A percentile compares a stretch with the other conserved stretches of the same genome.
Evolutionary conservation across 495 filamentous ascomycete species (phyloP).

Genomic region (Podospora tetraspora): DNA sequence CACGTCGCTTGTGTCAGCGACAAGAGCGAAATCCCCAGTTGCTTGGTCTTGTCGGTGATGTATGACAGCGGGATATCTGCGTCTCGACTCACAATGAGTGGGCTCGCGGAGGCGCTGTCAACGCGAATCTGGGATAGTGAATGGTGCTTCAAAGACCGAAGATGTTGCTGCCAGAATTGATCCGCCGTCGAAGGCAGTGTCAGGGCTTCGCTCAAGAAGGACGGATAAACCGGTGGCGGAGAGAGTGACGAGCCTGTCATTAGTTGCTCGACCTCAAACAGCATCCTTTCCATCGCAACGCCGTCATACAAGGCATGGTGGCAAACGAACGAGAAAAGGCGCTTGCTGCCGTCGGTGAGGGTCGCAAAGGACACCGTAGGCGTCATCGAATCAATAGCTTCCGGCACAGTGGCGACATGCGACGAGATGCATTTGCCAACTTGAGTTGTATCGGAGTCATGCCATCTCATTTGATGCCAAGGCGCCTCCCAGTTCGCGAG

Average conservation of each 20-base stretch:
- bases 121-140: constrained; percentile 29
- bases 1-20: constrained; percentile 64
- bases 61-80: constrained; percentile 32
- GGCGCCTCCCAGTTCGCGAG: constrained; percentile 29
- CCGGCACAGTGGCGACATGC: constrained; percentile 27
- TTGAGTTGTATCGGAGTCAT: constrained; percentile 2
- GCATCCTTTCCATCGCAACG: constrained; percentile 56
- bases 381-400: constrained; percentile 26
- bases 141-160: constrained; percentile 47
- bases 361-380: constrained; percentile 37
- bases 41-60: constrained; percentile 44
- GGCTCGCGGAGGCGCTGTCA: neutral
- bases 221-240: constrained; percentile 39
- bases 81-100: neutral
- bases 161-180: constrained; percentile 55
- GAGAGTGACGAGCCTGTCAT: constrained; percentile 43
- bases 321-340: constrained; percentile 53
- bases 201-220: constrained; percentile 31
- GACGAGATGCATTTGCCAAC: constrained; percentile 21
- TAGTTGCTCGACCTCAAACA: constrained; percentile 58
- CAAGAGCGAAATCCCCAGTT: constrained; percentile 55
- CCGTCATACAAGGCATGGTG: constrained; percentile 84
- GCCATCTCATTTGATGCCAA: constrained; percentile 29
- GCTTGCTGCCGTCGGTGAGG: constrained; percentile 17
- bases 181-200: constrained; percentile 37